Evolutionary conservation across 345 rosid genomes (phyloP), one percentile per base, ranked within the genome.

Genomic region (Hibiscus trionum): DNA sequence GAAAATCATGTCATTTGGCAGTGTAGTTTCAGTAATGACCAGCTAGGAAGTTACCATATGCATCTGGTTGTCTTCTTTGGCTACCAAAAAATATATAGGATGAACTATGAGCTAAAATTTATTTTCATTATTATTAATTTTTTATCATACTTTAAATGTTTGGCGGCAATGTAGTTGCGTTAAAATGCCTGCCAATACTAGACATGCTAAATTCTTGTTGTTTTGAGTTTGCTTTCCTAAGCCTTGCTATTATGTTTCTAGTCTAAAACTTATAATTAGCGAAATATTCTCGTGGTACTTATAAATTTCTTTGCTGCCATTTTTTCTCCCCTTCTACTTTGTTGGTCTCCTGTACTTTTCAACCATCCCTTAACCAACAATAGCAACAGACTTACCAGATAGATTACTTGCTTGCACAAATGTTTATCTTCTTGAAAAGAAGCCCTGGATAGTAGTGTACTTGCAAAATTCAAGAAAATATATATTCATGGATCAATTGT

Each of bases 341-440:
- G 35, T 11, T 66, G 21, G 27, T 66, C 27, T 11, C 70, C 24
- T 6, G 26, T 46, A 66, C 71, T 39, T 64, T 61, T 19, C 31
- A 19, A 11, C 9, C 31, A 64, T 19, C 29, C 53, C 21, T 15
- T 47, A 26, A 67, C 39, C 24, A 49, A 27, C 39, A 47, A 47
- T 15, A 47, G 71, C 27, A 15, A 67, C 39, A 66, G 1, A 2
- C 71, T 26, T 47, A 27, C 70, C 39, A 26, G 37, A 37, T 11
- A 8, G 52, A 67, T 49, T 26, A 3, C 21, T 11, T 21, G 50
- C 31, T 78, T 71, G 29, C 69, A 26, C 37, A 33, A 33, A 4
- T 33, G 37, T 33, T 33, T 58, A 11, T 72, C 61, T 69, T 56
- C 21, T 53, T 65, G 27, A 70, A 68, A 68, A 53, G 58, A 72